Evolutionary conservation across 202 grass and related monocot species (phyloP), one percentile per base, ranked within the genome.

Genomic region (Hordeum pubiflorum): DNA sequence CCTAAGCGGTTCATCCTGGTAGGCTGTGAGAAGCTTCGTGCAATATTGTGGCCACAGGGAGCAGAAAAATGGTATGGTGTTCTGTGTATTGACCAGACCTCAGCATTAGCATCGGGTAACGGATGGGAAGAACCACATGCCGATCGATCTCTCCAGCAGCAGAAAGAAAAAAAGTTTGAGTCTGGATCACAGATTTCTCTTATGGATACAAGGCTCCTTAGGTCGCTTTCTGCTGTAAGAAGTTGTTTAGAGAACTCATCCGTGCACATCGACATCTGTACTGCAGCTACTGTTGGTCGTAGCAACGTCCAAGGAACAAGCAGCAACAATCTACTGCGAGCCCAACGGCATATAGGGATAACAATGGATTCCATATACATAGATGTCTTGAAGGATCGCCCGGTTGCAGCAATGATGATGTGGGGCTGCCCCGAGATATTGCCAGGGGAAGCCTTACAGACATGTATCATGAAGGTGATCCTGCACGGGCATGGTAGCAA

Each of bases 31-130:
- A 17, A 74, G 17, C 58, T 85, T 0, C 3, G 43, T 0, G 58
- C 58, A 33, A 57, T 73, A 64, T 9, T 73, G 5, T 85, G 83
- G 83, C 67, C 76, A 4, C 0, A 0, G 0, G 0, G 3, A 7
- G 0, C 0, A 8, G 0, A 34, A 2, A 9, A 3, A 27, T 9
- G 11, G 1, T 2, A 14, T 10, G 2, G 14, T 0, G 7, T 64
- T 1, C 0, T 65, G 6, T 7, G 0, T 0, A 79, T 85, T 3
- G 76, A 85, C 58, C 79, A 57, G 0, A 64, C 33, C 14, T 12
- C 22, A 9, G 10, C 33, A 68, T 4, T 6, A 44, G 0, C 0
- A 65, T 31, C 52, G 20, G 0, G 4, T 29, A 6, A 72, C 0
- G 11, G 10, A 22, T 6, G 1, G 6, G 20, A 10, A 21, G 11